Evolutionary conservation across 371 early-diverging fungal species (phyloP).

Genomic region (Synchytrium microbalum): DNA sequence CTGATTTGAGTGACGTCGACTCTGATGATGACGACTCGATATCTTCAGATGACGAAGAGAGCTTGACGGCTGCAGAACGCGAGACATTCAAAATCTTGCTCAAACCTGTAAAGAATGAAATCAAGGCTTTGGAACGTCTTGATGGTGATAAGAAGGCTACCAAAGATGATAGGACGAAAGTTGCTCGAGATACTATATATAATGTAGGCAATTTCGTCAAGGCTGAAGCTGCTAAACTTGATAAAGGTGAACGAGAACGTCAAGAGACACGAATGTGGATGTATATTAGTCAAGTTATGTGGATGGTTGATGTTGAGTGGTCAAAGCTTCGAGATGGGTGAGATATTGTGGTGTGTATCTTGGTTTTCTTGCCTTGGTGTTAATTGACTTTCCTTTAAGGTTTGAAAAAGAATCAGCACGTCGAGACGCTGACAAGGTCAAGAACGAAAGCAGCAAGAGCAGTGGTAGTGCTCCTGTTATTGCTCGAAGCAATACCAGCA

Average conservation of each 20-base stretch:
- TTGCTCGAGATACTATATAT: background rate
- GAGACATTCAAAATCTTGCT: background rate
- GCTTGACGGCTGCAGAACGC: background rate
- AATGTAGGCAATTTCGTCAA: background rate
- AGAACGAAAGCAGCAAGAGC: too few species aligned
- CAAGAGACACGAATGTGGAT: background rate
- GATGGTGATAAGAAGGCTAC: background rate
- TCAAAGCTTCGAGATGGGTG: too few species aligned
- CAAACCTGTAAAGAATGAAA: background rate
- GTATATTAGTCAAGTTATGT: background rate
- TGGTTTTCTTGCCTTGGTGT: too few species aligned
- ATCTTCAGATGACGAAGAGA: background rate
- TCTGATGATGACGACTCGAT: background rate
- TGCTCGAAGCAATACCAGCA: too few species aligned
- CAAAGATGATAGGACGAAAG: background rate
- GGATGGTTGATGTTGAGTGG: background rate
- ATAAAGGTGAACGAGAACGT: background rate
- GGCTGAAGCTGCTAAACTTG: background rate
- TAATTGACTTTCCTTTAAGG: too few species aligned
- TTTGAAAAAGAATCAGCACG: too few species aligned
- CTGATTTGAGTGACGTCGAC: background rate
- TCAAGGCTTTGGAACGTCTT: background rate
- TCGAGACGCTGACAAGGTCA: too few species aligned
- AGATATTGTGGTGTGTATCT: too few species aligned
- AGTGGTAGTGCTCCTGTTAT: too few species aligned